phyloP scores from a whole-genome alignment of 2,329 filamentous ascomycete genomes.

The Monilinia fructigena region DNA sequence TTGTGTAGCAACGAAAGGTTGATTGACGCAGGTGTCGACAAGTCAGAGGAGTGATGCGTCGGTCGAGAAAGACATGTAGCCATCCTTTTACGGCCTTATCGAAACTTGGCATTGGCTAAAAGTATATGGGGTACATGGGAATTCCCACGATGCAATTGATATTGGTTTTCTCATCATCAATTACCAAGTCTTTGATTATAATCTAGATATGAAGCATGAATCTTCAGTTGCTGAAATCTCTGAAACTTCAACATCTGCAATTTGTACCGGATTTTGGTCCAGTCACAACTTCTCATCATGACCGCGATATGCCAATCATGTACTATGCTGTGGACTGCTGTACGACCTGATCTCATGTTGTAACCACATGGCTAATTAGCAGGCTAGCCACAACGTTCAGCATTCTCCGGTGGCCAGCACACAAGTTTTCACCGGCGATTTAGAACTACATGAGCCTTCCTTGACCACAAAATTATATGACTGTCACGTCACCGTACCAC shows the following conservation, averaged over 20 bases:
- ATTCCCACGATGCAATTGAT: not conserved
- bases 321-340: constrained; percentile 1
- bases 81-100: not conserved
- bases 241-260: not conserved
- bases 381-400: constrained; percentile 12
- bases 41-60: constrained; percentile 12
- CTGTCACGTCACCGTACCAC: not conserved
- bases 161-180: not conserved
- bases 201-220: not conserved
- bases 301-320: not conserved
- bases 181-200: not conserved
- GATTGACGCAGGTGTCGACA: constrained; percentile 7
- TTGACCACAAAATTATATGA: not conserved
- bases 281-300: constrained; percentile 1
- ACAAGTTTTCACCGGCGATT: constrained; percentile 15
- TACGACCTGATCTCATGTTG: constrained; percentile 4
- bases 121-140: not conserved
- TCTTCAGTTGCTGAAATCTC: not conserved
- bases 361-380: constrained; percentile 4
- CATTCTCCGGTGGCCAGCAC: constrained; percentile 13
- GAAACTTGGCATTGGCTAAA: not conserved
- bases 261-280: not conserved
- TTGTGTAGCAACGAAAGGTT: constrained; percentile 12
- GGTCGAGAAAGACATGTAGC: constrained; percentile 4
- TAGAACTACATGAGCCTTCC: constrained; percentile 1